phyloP scores from a whole-genome alignment of 116 monocot species.

The Trichopus zeylanicus region DNA sequence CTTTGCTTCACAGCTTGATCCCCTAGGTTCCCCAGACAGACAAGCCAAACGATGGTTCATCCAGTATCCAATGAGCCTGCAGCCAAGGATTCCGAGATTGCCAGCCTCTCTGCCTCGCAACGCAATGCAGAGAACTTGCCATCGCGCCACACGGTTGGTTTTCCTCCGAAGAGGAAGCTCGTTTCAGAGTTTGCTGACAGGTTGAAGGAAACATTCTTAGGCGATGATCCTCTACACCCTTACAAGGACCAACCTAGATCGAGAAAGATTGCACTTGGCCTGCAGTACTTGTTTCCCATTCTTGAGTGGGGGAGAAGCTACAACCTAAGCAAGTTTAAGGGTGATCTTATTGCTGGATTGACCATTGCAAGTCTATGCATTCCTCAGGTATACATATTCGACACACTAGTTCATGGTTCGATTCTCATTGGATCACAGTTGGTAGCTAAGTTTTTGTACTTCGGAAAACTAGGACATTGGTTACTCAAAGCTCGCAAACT shows the following conservation, averaged over 20 bases:
- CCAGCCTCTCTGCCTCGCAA: constrained; percentile 1
- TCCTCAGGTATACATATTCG: constrained; percentile 61
- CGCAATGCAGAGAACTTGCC: background rate
- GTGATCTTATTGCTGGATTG: constrained; percentile 83
- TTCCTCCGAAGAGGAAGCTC: constrained; percentile 46
- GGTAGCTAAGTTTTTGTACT: too few species aligned
- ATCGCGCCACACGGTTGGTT: constrained; percentile 51
- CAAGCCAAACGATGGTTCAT: constrained; percentile 18
- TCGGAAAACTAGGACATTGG: constrained; percentile 37
- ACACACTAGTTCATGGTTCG: background rate
- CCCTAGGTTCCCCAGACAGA: background rate
- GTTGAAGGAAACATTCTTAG: constrained; percentile 73
- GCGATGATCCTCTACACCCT: constrained; percentile 57
- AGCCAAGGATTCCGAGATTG: constrained; percentile 8
- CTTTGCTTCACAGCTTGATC: too few species aligned
- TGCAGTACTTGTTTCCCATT: constrained; percentile 73
- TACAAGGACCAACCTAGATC: constrained; percentile 66
- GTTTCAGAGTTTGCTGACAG: constrained; percentile 30
- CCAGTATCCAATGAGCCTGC: constrained; percentile 8
- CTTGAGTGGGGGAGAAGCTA: constrained; percentile 76
- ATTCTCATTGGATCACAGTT: too few species aligned
- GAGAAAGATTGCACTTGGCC: constrained; percentile 42
- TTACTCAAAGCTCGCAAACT: constrained; percentile 62
- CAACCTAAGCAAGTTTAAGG: constrained; percentile 49
- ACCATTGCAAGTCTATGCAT: constrained; percentile 96